Base-by-base conservation (phyloP, 2,329 filamentous ascomycete species). In the Claviceps sp. region DNA sequence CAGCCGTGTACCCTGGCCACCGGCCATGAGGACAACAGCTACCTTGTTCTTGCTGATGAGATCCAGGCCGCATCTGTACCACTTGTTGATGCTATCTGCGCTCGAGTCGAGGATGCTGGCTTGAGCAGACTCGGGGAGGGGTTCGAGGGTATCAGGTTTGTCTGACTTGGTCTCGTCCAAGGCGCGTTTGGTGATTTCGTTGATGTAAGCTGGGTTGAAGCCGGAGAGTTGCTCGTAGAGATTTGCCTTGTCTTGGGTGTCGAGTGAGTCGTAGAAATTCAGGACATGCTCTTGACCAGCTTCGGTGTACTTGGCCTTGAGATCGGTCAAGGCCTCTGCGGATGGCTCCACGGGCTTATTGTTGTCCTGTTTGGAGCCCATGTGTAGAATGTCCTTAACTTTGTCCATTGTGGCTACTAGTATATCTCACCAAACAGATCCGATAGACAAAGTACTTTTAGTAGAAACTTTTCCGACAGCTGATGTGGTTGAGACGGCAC, bases 51-150 rank as follows among this genome's bases (percentile, higher is more conserved):
- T 76, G 48, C 82, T 74, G 54, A 95, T 78, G 41, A 91, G 85
- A 65, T 89, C 91, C 34, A 97, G 74, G 52, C 87, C 87, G 10
- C 84, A 75, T 56, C 85, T 73, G 69, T 95, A 93, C 90, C 91
- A 98, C 68, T 77, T 79, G 59, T 87, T 74, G 56, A 96, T 78
- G 65, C 95, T 84, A 54, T 82, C 79, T 49, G 82, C 68, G 61
- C 86, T 80, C 55, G 90, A 94, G 70, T 97, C 91, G 66, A 97
- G 82, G 61, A 96, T 88, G 54, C 89, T 96, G 50, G 90, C 93
- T 47, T 82, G 88, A 48, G 89, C 88, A 53, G 84, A 82, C 47
- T 88, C 84, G 57, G 93, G 93, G 24, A 98, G 82, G 50, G 91
- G 91, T 70, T 96, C 88, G 64, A 97, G 82, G 38, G 69, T 69